Percentiles rank a stretch among this genome's conserved stretches.
These are phyloP conservation scores for Talaromyces sp. DNA, from an alignment of 2,329 filamentous ascomycete species.

Conservation along the genomic window DNA sequence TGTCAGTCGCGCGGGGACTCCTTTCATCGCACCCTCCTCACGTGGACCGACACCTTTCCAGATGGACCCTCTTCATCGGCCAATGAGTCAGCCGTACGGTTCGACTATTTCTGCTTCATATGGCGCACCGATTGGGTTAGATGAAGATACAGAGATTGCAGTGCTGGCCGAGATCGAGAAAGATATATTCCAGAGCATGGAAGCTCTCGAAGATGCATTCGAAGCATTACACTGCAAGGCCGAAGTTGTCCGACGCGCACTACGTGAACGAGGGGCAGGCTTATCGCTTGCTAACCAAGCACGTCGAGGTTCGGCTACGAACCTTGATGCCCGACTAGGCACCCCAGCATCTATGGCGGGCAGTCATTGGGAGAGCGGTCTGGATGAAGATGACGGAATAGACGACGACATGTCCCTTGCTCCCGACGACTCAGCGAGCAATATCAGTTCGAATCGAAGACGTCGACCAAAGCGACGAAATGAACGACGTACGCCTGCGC, in stretches of 20 bases:
- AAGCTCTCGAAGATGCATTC: conserved; percentile 87
- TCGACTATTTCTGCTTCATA: conserved; percentile 50
- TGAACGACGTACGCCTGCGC: conserved; percentile 46
- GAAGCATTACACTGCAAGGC: conserved; percentile 83
- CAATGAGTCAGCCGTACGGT: conserved; percentile 37
- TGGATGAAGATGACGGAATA: conserved; percentile 40
- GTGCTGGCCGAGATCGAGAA: conserved; percentile 86
- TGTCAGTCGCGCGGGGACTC: conserved; percentile 38
- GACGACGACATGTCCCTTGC: conserved; percentile 43
- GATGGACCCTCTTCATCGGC: conserved; percentile 38
- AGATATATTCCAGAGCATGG: conserved; percentile 91
- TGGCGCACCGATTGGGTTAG: conserved; percentile 74
- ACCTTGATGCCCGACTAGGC: conserved; percentile 39
- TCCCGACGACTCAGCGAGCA: conserved; percentile 48
- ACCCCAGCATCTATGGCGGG: conserved; percentile 36
- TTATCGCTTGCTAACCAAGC: conserved; percentile 51
- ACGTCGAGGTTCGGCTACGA: conserved; percentile 33
- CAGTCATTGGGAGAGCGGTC: conserved; percentile 36
- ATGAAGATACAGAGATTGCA: conserved; percentile 90
- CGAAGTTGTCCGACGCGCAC: conserved; percentile 68
- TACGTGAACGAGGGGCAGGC: conserved; percentile 78
- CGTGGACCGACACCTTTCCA: conserved; percentile 30
- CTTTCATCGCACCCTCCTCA: conserved; percentile 30
- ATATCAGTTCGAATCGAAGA: conserved; percentile 43
- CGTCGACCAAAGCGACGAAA: conserved; percentile 43